Base-by-base conservation (phyloP, 495 filamentous ascomycete species). In the Penicillium nucicola region DNA sequence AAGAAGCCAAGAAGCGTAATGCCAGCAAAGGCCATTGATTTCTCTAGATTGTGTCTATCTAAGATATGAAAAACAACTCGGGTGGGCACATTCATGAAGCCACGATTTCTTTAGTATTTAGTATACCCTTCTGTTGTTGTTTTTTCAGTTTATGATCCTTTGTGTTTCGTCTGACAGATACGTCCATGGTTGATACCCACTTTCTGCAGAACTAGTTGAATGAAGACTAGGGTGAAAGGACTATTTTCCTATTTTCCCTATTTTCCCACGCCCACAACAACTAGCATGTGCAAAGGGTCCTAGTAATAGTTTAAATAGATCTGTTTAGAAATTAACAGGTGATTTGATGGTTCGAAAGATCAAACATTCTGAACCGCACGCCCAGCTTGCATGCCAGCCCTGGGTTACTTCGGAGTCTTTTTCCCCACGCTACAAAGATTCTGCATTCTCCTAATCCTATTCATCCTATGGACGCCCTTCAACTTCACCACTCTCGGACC, bases 1-100 rank as follows among this genome's bases (percentile, higher is more conserved):
- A 79, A 34, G 67, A 72, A 22, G 77, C 75, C 4, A 78, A 79
- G 58, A 73, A 66, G 56, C 67, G 77, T 45, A 79, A 81, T 58
- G 74, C 76, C 23, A 65, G 64, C 15, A 69, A 66, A 45, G 52
- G 55, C 40, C 53, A 54, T 28, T 43, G 23, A 35, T 52, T 17
- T 30, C 28, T 34, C 7, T 45, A 28, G 10, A 28, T 28, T 28
- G 25, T 9, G 25, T 20, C n/a, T n/a, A 15, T 19, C 25, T 11
- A 9, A 1, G 30, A 28, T 8, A 43, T 39, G 49, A 15, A 20
- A 20, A 34, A 25, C 38, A 25, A 19, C 12, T 14, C 22, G 7
- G 10, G 15, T 19, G 28, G 42, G 11, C 18, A 12, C 28, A 31
- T 28, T 43, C 35, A 64, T 52, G 57, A 67, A 12, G 49, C 48